Conservation (phyloP, 2,329 filamentous ascomycete species). For the Aureobasidium namibiae region DNA sequence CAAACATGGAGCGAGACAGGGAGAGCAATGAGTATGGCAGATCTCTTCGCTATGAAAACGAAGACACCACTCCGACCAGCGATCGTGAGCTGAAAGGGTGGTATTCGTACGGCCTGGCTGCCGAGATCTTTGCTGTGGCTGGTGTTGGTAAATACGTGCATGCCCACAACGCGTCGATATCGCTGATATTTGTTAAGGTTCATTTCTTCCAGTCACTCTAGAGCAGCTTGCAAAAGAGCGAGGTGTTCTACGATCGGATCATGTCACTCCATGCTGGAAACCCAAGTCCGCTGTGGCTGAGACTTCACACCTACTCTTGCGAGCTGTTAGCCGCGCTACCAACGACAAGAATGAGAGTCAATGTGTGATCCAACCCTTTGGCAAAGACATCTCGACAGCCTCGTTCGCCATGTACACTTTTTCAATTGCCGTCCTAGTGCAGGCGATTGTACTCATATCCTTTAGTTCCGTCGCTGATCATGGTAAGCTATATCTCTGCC, state of each 20-base stretch:
- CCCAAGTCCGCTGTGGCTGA: conserved; percentile 13
- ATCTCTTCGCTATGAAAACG: conserved; percentile 4
- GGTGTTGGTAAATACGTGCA: conserved; percentile 55
- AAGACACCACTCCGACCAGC: conserved; percentile 7
- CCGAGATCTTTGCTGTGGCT: conserved; percentile 90
- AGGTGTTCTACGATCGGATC: conserved; percentile 72
- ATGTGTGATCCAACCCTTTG: conserved; percentile 72
- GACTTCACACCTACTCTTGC: conserved; percentile 16
- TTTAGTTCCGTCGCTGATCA: conserved; percentile 92
- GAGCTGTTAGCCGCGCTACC: conserved; percentile 1
- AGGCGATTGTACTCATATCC: conserved; percentile 81
- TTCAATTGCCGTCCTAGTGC: conserved; percentile 75
- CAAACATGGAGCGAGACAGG: not conserved
- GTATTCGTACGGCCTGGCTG: conserved; percentile 50
- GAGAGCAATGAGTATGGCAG: not conserved
- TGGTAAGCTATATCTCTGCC: conserved; percentile 38
- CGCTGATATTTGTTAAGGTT: conserved; percentile 46
- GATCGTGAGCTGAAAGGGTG: conserved; percentile 14
- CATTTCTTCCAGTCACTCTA: conserved; percentile 85
- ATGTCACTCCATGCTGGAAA: conserved; percentile 56
- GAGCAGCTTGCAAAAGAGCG: conserved; percentile 86
- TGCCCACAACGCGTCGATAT: not conserved
- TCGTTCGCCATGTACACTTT: conserved; percentile 97
- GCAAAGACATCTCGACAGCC: conserved; percentile 76
- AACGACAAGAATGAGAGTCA: conserved; percentile 45